Evolutionary conservation across 2,329 filamentous ascomycete genomes (phyloP), one percentile per base, ranked within the genome.

Genomic region (Fusarium sp.): DNA sequence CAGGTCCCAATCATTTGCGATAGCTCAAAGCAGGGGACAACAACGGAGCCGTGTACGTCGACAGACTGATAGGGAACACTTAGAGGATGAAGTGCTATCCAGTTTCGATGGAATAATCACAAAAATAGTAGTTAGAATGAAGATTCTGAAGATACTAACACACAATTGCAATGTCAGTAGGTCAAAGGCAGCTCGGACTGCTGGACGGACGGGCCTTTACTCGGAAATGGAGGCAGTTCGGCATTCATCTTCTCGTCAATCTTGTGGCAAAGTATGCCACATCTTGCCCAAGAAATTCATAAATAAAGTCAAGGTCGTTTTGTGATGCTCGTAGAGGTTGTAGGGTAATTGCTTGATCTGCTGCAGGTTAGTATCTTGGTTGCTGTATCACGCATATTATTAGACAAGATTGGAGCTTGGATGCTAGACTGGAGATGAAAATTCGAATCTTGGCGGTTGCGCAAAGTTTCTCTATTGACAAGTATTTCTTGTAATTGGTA

Each of bases 131-230:
- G 76, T 76, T n/a, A 80, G 64, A 3, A 72, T 25, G 64, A 77
- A 76, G n/a, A 73, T 73, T 1, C 77, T 71, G 15, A 79, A 72
- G 1, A 78, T 82, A n/a, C 73, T 75, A 9, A 76, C 75, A 3
- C 78, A 77, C 1, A 77, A n/a, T n/a, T n/a, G n/a, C n/a, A 70
- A 80, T 78, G 51, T 81, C 79, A 2, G 74, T 74, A 11, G 78
- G 75, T 78, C 72, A 4, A 82, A 78, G 2, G 80, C 77, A 25
- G 79, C 77, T 35, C 79, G 76, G n/a, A 80, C 79, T 64, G 78
- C 75, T 41, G 77, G 66, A 57, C 77, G 77, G 6, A 77, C 69
- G 25, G 73, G 76, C 55, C 75, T 75, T 73, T 6, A 70, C 67
- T 32, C 73, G 67, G 23, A 25, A 8, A 8, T 25, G 6, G 23